Conservation (phyloP, 2,329 filamentous ascomycete genomes). For the Orbilia quercus region DNA sequence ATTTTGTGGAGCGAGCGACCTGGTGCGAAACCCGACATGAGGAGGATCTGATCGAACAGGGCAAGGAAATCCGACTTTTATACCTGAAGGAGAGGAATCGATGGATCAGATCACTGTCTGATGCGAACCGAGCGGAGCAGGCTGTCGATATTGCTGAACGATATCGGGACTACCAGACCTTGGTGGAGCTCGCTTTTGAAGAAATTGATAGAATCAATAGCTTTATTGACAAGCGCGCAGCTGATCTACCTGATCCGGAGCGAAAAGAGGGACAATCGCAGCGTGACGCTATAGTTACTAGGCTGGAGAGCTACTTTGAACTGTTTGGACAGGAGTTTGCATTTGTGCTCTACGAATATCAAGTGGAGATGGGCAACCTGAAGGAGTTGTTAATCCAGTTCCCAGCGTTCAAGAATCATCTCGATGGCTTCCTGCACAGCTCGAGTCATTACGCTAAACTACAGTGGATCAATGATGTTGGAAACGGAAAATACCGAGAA, state of each 20-base stretch:
- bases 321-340: conserved; percentile 75
- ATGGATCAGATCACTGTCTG: conserved; percentile 67
- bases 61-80: conserved; percentile 65
- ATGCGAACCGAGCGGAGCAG: conserved; percentile 70
- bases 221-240: conserved; percentile 62
- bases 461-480: conserved; percentile 94
- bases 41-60: conserved; percentile 63
- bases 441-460: conserved; percentile 79
- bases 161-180: conserved; percentile 68
- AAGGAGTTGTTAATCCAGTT: conserved; percentile 72
- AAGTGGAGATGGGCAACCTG: conserved; percentile 75
- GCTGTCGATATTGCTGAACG: conserved; percentile 71
- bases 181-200: conserved; percentile 65
- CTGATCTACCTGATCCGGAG: conserved; percentile 59
- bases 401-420: conserved; percentile 71
- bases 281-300: conserved; percentile 61
- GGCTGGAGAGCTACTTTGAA: conserved; percentile 69
- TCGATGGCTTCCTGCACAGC: conserved; percentile 81
- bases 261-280: conserved; percentile 28
- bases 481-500: conserved; percentile 78
- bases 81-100: conserved; percentile 65
- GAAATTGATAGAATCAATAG: conserved; percentile 61
- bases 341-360: conserved; percentile 81
- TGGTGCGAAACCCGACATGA: conserved; percentile 70
- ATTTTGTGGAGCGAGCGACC: conserved; percentile 70